Base-by-base conservation (phyloP, 1,139 yeast species). In the Geotrichum histeridarum region DNA sequence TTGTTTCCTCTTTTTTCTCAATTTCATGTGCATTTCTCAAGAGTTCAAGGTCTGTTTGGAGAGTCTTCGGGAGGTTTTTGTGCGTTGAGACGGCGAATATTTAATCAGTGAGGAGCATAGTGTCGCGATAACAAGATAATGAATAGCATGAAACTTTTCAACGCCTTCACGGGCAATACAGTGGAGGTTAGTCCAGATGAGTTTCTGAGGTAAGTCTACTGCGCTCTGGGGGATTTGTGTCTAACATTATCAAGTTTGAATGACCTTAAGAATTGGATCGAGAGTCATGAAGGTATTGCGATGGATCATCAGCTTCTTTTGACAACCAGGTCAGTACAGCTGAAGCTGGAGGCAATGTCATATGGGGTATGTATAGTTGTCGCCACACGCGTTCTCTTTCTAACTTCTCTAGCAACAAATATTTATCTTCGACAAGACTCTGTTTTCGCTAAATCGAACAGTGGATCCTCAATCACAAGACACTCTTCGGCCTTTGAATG, bases 291-390 rank as follows among this genome's bases (percentile, higher is more conserved):
- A 31, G 56, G 55, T 2, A 61, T 69, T n/a, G 61, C 58, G 11
- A 55, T 52, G 18, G 61, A 59, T 27, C 57, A 61, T 48, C 67
- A 70, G 57, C 61, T 70, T 42, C 59, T 70, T 45, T 61, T 70
- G 46, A 61, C 66, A 5, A 59, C 63, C 4, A 64, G 66, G 18
- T 55, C 70, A 22, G 59, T 60, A 14, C 70, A 64, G 54, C 61
- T 69, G 14, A 63, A 62, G 51, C 57, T 65, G 35, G 70, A 67
- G 51, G 54, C 63, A 11, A 54, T 64, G 27, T 62, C 61, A 7
- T 61, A 63, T 38, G 67, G 69, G 14, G 57, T 55, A 53, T 15
- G 57, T 55, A 17, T 39, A 12, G 8, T 8, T 27, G n/a, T 12
- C 31, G 18, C 9, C 14, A 8, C 31, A n/a, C 4, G 9, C n/a